Percentiles rank a stretch among this genome's conserved stretches.
Conservation (phyloP, 768 basidiomycete genomes). For the Podaxis sp. region DNA sequence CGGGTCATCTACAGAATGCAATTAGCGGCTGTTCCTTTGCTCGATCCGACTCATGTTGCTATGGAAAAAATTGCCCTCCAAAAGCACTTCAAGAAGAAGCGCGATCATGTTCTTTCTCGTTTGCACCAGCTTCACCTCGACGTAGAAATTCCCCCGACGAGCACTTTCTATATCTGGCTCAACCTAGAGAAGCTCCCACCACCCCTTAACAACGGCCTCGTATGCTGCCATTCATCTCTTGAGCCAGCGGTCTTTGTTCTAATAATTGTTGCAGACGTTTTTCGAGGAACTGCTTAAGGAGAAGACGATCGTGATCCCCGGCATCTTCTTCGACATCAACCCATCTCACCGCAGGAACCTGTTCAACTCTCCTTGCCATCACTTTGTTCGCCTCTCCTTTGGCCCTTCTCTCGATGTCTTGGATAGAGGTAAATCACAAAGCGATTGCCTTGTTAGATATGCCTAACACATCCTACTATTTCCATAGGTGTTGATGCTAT, state of each 20-base stretch:
- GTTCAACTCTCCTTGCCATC: constrained; percentile 87
- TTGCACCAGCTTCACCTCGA: constrained; percentile 74
- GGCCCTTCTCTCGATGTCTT: constrained; percentile 78
- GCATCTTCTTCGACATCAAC: constrained; percentile 86
- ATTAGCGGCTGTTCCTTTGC: constrained; percentile 79
- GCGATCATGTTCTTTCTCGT: constrained; percentile 85
- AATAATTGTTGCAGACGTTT: constrained; percentile 57
- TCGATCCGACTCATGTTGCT: constrained; percentile 65
- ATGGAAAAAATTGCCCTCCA: constrained; percentile 82
- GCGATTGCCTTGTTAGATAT: not conserved
- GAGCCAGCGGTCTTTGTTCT: not conserved
- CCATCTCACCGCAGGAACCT: constrained; percentile 82
- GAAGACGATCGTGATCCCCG: constrained; percentile 87
- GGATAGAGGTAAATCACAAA: constrained; percentile 53
- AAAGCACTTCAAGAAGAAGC: constrained; percentile 86
- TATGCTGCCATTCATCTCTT: constrained; percentile 22
- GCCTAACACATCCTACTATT: not conserved
- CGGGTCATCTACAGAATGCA: constrained; percentile 52
- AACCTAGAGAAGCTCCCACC: constrained; percentile 74
- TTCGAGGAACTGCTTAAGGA: constrained; percentile 93
- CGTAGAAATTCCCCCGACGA: constrained; percentile 68
- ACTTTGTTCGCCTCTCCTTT: constrained; percentile 85
- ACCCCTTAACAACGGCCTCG: constrained; percentile 86
- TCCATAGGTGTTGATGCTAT: constrained; percentile 81
- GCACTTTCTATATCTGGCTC: constrained; percentile 95